A percentile compares a stretch with the other conserved stretches of the same genome.
Conservation (phyloP, 2,329 filamentous ascomycete genomes). For the Sphaerulina musiva region DNA sequence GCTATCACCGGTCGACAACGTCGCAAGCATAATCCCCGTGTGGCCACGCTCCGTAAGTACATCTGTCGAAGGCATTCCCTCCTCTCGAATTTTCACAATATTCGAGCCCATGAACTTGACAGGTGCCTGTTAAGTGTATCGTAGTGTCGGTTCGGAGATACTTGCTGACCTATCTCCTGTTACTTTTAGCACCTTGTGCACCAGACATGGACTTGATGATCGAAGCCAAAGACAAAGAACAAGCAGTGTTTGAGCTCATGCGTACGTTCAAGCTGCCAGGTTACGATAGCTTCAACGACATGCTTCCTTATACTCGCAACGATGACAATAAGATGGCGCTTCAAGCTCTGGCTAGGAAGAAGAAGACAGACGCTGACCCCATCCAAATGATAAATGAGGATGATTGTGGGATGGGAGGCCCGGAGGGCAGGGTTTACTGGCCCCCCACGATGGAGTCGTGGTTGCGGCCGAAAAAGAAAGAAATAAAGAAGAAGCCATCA, state of each 20-base stretch:
- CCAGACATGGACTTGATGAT: constrained; percentile 95
- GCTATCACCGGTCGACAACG: constrained; percentile 72
- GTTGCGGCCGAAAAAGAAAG: constrained; percentile 72
- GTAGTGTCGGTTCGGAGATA: no score
- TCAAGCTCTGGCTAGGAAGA: constrained; percentile 38
- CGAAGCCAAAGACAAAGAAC: constrained; percentile 96
- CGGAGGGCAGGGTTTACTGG: constrained; percentile 80
- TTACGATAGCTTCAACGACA: constrained; percentile 65
- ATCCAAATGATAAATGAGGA: constrained; percentile 51
- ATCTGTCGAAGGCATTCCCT: no score
- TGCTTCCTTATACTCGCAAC: constrained; percentile 67
- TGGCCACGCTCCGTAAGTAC: constrained; percentile 56
- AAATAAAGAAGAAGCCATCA: constrained; percentile 51
- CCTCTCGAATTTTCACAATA: no score
- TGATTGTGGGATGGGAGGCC: constrained; percentile 80
- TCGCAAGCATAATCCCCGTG: constrained; percentile 77
- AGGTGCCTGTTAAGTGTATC: no score
- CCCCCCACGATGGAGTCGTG: constrained; percentile 84
- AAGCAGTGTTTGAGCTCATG: constrained; percentile 93
- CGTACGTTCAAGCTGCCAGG: constrained; percentile 77
- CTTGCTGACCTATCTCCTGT: no score
- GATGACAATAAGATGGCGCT: constrained; percentile 61
- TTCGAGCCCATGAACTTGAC: no score
- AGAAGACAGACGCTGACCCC: constrained; percentile 32
- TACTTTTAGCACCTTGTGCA: constrained; percentile 57